Conservation (phyloP, 169 alveolate species). For the Besnoitia besnoiti region DNA sequence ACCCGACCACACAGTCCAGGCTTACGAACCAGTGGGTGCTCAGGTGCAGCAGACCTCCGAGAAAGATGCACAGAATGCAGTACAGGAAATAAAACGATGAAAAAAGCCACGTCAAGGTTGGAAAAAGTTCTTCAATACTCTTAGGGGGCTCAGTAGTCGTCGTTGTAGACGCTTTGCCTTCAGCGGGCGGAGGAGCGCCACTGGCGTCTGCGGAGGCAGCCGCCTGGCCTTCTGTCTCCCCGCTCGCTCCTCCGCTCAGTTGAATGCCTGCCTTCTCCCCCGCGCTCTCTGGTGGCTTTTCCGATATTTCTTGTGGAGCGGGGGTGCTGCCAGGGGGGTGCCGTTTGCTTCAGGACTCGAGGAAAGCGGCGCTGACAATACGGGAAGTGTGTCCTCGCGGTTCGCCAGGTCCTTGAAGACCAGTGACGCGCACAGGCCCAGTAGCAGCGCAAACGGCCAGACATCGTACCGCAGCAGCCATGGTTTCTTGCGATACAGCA, state of each 20-base stretch:
- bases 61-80: neutral
- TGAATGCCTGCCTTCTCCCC: neutral
- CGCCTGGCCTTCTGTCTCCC: neutral
- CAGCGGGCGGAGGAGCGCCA: neutral
- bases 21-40: constrained; percentile 30
- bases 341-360: neutral
- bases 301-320: neutral
- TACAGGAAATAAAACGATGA: constrained; percentile 4
- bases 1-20: neutral
- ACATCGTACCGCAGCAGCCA: constrained; percentile 9
- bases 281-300: neutral
- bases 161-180: neutral
- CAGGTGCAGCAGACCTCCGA: constrained; percentile 22
- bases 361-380: neutral
- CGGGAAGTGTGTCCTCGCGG: neutral
- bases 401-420: neutral
- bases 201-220: neutral
- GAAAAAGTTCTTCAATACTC: constrained; percentile 13
- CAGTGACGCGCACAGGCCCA: neutral
- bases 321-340: neutral
- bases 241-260: neutral
- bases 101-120: constrained; percentile 16
- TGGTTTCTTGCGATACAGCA: constrained; percentile 18
- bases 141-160: neutral
- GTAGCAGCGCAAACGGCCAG: constrained; percentile 23